phyloP scores from a whole-genome alignment of 805 yeast genomes.

The Yamadazyma phyllophila region DNA sequence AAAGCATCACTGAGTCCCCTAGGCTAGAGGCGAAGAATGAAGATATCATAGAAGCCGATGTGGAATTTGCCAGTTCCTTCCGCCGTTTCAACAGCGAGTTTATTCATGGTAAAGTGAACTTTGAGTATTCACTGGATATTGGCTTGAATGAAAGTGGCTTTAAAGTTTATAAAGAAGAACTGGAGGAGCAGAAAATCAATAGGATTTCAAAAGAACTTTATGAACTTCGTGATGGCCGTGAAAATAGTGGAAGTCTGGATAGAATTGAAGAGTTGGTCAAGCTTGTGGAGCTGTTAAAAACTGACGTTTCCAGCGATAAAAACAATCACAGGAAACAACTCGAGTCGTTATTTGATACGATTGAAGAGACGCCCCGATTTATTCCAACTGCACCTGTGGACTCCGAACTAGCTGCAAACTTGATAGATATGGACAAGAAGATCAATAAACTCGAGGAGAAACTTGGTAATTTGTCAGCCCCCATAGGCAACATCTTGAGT shows the following conservation, averaged over 20 bases:
- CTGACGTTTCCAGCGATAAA: not conserved
- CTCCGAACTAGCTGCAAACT: too few relatives aligned
- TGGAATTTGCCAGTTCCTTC: constrained; percentile 9
- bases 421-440: constrained; percentile 11
- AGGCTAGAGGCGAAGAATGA: constrained; percentile 3
- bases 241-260: constrained; percentile 1
- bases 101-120: constrained; percentile 29
- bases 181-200: constrained; percentile 35
- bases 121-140: constrained; percentile 31
- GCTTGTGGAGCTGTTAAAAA: constrained; percentile 9
- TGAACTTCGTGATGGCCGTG: constrained; percentile 26
- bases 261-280: constrained; percentile 10
- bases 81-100: constrained; percentile 14
- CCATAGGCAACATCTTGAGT: constrained; percentile 21
- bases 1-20: constrained; percentile 22
- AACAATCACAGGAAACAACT: not conserved
- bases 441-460: constrained; percentile 7
- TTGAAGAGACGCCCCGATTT: not conserved
- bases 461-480: constrained; percentile 2
- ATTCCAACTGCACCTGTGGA: too few relatives aligned
- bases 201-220: constrained; percentile 39
- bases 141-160: constrained; percentile 24
- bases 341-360: not conserved
- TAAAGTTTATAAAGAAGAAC: constrained; percentile 23
- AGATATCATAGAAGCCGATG: constrained; percentile 19